Base-by-base conservation (phyloP, 768 basidiomycete species). In the Serendipita vermifera region DNA sequence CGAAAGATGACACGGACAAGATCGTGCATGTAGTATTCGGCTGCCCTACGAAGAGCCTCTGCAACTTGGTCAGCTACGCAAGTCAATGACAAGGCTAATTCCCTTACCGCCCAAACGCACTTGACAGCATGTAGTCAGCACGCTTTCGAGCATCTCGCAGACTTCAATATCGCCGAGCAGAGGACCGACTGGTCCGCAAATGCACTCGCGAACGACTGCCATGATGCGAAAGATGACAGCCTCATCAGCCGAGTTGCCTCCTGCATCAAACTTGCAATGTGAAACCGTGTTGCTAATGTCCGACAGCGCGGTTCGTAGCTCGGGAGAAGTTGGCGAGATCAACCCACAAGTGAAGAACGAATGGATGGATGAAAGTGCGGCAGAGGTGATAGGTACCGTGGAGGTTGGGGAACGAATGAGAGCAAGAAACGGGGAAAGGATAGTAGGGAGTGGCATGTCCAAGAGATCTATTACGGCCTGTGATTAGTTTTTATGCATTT, bases 111-210 rank as follows among this genome's bases (percentile, higher is more conserved):
- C 88, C n/a, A 97, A 73, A 55, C 96, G 77, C 80, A 96, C 93
- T 67, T 97, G 87, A 68, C 94, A 97, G 61, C 92, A 91, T 51
- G 94, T 97, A 9, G 92, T 94, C 62, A 99, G 69, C 3, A 97
- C 94, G 1, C 93, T 94, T 69, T 99, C 96, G 62, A 99, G 73
- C 85, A 99, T 92, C 70, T 97, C 96, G 66, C 96, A 99, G 14
- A 98, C 84, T 66, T 92, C 90, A 55, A 96, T 79, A 63, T 99
- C 94, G 26, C 87, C 89, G 33, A 98, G 75, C 7, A 75, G 73
- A n/a, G 70, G 67, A 1, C 87, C 85, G 27, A 88, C 80, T 11
- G 59, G 33, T 54, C 81, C 75, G 60, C 83, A 83, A 60, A 96
- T 74, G 63, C 86, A 85, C 60, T 87, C 81, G 59, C 88, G 81